A percentile compares a stretch with the other conserved stretches of the same genome.
Evolutionary conservation across 257 asterid genomes (phyloP).

Genomic region (Voacanga thouarsii): DNA sequence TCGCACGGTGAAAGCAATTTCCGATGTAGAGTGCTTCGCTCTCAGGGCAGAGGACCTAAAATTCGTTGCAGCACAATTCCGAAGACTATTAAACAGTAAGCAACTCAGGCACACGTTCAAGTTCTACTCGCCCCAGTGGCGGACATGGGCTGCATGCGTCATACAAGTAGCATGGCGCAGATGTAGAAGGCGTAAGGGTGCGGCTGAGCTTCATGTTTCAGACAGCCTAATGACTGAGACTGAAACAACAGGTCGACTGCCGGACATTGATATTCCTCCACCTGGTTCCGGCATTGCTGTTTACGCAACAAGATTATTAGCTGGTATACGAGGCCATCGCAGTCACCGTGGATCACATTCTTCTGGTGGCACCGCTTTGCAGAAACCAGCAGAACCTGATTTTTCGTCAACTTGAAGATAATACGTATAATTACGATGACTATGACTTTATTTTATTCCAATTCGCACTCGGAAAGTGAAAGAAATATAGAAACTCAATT

Average conservation of each 20-base stretch:
- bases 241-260: constrained; percentile 2
- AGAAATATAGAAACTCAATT: no score
- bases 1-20: constrained; percentile 76
- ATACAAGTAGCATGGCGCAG: constrained; percentile 92
- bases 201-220: constrained; percentile 46
- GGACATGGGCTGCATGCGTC: constrained; percentile 88
- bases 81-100: constrained; percentile 76
- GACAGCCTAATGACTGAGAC: constrained; percentile 32
- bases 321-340: constrained; percentile 51
- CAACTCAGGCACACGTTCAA: constrained; percentile 82
- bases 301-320: constrained; percentile 52
- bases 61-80: constrained; percentile 79
- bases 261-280: constrained; percentile 11
- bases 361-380: constrained; percentile 46
- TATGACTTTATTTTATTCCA: no score
- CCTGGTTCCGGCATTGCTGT: constrained; percentile 37
- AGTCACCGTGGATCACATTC: constrained; percentile 50
- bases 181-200: constrained; percentile 48
- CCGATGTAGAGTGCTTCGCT: constrained; percentile 88
- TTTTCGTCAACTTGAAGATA: no score
- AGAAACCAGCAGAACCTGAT: constrained; percentile 89
- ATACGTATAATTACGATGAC: no score
- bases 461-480: no score
- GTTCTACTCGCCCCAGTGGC: constrained; percentile 95
- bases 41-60: constrained; percentile 75